A percentile compares a stretch with the other conserved stretches of the same genome.
phyloP scores from a whole-genome alignment of 2,329 filamentous ascomycete genomes.

The Fusarium annulatum region DNA sequence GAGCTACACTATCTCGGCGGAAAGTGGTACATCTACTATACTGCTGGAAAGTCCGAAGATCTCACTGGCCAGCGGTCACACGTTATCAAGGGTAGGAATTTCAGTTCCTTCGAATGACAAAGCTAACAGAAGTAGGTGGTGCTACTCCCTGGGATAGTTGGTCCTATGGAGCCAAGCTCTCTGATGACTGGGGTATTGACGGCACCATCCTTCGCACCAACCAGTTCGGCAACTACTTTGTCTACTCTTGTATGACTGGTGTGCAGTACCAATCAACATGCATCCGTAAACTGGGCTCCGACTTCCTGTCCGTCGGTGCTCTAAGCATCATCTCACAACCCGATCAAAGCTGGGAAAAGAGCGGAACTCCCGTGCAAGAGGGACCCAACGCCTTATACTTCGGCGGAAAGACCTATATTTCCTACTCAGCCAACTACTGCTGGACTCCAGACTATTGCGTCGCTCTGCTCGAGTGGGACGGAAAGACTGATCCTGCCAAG shows the following conservation, averaged over 20 bases:
- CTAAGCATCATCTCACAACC: constrained; percentile 63
- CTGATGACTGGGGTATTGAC: constrained; percentile 64
- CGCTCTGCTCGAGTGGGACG: constrained; percentile 64
- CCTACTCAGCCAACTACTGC: constrained; percentile 67
- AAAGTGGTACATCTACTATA: constrained; percentile 68
- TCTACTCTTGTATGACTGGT: constrained; percentile 64
- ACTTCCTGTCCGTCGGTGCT: constrained; percentile 55
- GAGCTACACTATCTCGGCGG: constrained; percentile 64
- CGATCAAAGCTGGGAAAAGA: constrained; percentile 61
- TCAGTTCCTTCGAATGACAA: rapidly evolving
- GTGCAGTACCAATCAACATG: constrained; percentile 53
- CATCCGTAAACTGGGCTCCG: constrained; percentile 52
- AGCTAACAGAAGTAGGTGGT: constrained; percentile 53
- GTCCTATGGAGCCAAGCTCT: constrained; percentile 60
- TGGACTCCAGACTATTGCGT: constrained; percentile 66
- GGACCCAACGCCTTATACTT: constrained; percentile 65
- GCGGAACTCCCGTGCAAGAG: constrained; percentile 64
- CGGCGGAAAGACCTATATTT: constrained; percentile 62
- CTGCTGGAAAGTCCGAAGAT: constrained; percentile 57
- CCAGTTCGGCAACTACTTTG: constrained; percentile 61
- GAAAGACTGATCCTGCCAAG: constrained; percentile 58
- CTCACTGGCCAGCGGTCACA: constrained; percentile 63
- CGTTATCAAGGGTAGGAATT: constrained; percentile 59
- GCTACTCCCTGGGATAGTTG: constrained; percentile 63
- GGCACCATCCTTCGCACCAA: constrained; percentile 62